Evolutionary conservation across 2,329 filamentous ascomycete genomes (phyloP).

Genomic region (Aureobasidium melanogenum): DNA sequence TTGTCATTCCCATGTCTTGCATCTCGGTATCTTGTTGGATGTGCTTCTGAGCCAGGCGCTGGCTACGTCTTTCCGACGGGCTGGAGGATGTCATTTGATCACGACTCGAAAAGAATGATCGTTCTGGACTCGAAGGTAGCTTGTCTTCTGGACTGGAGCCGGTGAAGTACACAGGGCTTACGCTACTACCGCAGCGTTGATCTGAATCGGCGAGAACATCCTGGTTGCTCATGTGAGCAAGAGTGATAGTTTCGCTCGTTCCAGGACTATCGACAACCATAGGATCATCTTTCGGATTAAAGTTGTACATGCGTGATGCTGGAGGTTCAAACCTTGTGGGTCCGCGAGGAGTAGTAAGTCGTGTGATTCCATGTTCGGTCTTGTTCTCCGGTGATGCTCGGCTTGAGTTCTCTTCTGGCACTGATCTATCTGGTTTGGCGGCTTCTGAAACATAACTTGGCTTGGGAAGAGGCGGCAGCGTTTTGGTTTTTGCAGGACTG

Average conservation of each 20-base stretch:
- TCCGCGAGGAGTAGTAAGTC: background rate
- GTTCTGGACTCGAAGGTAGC: background rate
- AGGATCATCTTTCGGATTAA: background rate
- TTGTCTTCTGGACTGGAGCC: background rate
- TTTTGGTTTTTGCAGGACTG: background rate
- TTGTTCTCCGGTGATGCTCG: background rate
- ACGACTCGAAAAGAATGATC: background rate
- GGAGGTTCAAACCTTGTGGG: slow-evolving; percentile 7
- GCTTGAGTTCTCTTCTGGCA: background rate
- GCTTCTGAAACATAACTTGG: slow-evolving; percentile 22
- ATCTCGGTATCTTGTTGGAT: background rate
- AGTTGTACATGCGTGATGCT: slow-evolving; percentile 5
- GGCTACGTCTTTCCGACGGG: background rate
- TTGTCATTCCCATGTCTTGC: background rate
- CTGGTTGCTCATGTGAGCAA: background rate
- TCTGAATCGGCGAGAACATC: background rate
- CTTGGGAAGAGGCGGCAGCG: slow-evolving; percentile 27
- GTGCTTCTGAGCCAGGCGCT: background rate
- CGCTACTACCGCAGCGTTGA: background rate
- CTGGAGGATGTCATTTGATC: background rate
- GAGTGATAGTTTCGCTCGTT: background rate
- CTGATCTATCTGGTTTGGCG: background rate
- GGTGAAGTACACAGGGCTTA: background rate
- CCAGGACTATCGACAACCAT: background rate
- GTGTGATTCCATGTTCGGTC: background rate